Percentiles rank a stretch among this genome's conserved stretches.
Conservation (phyloP, 208 protist species). For the Acanthamoeba sp. region DNA sequence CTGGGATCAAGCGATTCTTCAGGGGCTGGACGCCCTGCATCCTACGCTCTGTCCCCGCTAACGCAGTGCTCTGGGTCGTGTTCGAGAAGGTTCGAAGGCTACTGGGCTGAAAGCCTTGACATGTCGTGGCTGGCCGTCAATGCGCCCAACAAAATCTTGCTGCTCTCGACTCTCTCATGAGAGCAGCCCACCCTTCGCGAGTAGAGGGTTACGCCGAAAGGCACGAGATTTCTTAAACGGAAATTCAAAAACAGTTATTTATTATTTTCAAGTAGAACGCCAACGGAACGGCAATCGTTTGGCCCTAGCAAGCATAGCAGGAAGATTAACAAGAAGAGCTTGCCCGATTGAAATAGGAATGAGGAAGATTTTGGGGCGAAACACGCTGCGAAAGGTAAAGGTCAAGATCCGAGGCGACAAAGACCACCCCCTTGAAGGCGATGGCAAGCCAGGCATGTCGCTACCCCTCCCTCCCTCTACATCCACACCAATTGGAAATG, state of each 20-base stretch:
- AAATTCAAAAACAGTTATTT: too few species aligned
- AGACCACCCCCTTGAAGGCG: background rate
- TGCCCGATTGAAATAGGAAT: too few species aligned
- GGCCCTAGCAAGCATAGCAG: too few species aligned
- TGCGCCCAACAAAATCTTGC: too few species aligned
- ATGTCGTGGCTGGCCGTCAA: too few species aligned
- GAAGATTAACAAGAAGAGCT: too few species aligned
- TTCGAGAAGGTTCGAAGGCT: background rate
- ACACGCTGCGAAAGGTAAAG: conserved; percentile 19
- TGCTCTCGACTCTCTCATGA: too few species aligned
- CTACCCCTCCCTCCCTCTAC: background rate
- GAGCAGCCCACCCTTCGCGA: too few species aligned
- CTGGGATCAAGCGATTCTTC: conserved; percentile 42
- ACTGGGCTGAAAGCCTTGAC: background rate
- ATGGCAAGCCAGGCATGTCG: background rate
- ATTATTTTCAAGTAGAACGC: too few species aligned
- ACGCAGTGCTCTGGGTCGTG: background rate
- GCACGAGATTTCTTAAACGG: too few species aligned
- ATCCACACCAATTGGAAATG: background rate
- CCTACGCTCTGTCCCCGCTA: conserved; percentile 45
- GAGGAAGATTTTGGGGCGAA: conserved; percentile 60
- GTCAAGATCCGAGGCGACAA: conserved; percentile 47
- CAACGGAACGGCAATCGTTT: too few species aligned
- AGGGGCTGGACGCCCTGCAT: conserved; percentile 59
- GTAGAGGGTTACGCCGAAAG: too few species aligned